These are phyloP conservation scores for Neoascochyta sp. DNA, from an alignment of 2,329 filamentous ascomycete species.

Conservation along the genomic window DNA sequence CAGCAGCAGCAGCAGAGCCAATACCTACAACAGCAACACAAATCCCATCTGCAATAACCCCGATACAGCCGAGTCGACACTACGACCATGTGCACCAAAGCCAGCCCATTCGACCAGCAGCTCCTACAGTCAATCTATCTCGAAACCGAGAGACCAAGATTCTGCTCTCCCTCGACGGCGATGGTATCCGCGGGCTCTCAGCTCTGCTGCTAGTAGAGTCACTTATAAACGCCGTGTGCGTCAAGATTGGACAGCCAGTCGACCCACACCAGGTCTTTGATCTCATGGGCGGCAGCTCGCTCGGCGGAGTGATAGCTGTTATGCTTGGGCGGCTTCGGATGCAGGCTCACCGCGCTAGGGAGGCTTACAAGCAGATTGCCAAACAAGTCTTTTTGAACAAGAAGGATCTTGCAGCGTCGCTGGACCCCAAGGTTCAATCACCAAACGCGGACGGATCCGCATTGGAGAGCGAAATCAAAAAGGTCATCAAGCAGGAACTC, in stretches of 20 bases:
- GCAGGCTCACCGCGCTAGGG: slow-evolving; percentile 26
- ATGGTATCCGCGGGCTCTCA: slow-evolving; percentile 31
- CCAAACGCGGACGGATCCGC: slow-evolving; percentile 9
- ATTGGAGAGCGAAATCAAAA: slow-evolving; percentile 21
- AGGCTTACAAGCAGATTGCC: slow-evolving; percentile 26
- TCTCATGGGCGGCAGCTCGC: slow-evolving; percentile 27
- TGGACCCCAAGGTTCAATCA: slow-evolving; percentile 15
- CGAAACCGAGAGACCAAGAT: slow-evolving; percentile 28
- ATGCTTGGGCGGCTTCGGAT: slow-evolving; percentile 31
- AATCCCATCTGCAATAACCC: background rate
- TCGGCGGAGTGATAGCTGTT: slow-evolving; percentile 27
- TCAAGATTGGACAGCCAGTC: slow-evolving; percentile 20
- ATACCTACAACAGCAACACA: background rate
- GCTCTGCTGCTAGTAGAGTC: slow-evolving; percentile 29
- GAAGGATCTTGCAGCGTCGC: slow-evolving; percentile 20
- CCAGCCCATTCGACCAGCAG: slow-evolving; percentile 4
- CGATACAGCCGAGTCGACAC: no score
- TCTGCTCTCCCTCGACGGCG: slow-evolving; percentile 31
- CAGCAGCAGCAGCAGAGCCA: no score
- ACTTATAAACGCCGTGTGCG: slow-evolving; percentile 30
- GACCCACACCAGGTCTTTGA: slow-evolving; percentile 33
- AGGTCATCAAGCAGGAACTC: slow-evolving; percentile 16
- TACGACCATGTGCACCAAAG: no score
- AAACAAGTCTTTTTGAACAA: slow-evolving; percentile 29
- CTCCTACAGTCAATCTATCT: slow-evolving; percentile 9